Base-by-base conservation (phyloP, 768 basidiomycete species). In the Rhodotorula toruloides region DNA sequence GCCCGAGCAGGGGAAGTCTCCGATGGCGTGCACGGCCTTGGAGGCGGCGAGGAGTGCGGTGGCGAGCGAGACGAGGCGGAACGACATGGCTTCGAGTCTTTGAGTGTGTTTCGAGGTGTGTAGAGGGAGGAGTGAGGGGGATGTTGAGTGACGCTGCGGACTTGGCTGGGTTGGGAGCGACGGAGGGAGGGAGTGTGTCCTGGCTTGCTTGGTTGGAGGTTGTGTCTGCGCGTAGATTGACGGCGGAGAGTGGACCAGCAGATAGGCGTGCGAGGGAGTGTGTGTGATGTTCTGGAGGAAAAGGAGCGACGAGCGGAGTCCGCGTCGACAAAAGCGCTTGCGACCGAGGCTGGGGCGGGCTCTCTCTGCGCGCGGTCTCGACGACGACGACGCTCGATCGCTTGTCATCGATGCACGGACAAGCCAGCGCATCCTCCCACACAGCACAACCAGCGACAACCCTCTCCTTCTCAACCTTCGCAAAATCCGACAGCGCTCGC, bases 1-100 rank as follows among this genome's bases (percentile, higher is more conserved):
- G 34, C 70, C 70, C 10, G 46, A 27, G 56, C 70, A 71, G 42
- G 65, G 70, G 63, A 67, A 71, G 61, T 71, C 70, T 29, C 70
- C 70, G 39, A 71, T 67, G 46, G 70, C 70, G 27, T 50, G 34
- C 16, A 58, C 67, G 29, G 59, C 21, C 12, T 50, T 21, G 11
- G 63, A n/a, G 2, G 49, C n/a, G 36, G 59, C 62, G 55, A 71
- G 62, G 54, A 71, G 44, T 25, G 58, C 48, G 17, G 61, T 36
- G 17, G 46, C 55, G 50, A 67, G 27, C 10, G 57, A 16, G 46
- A 62, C n/a, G 27, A 56, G 50, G 59, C 49, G 36, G 60, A 19
- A 42, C 21, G 65, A 43, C 65, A 67, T 67, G 2, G 19, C 32
- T 36, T 8, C 5, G 58, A 52, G 50, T 14, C 14, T 5, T 10